These are phyloP conservation scores for Halophytophthora batemanensis DNA, from an alignment of 352 stramenopile genomes.

Conservation along the genomic window DNA sequence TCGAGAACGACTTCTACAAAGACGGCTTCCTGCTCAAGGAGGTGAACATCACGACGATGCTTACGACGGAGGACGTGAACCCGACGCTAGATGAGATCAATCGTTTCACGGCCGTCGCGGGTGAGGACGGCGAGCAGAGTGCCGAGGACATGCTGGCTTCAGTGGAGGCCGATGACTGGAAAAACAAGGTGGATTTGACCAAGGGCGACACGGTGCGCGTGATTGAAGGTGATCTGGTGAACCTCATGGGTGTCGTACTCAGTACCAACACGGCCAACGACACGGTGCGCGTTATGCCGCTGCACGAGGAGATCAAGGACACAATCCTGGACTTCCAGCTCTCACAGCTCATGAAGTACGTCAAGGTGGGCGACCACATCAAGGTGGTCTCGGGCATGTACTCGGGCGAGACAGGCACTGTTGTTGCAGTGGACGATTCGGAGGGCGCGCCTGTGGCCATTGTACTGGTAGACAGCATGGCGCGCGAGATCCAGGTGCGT, in stretches of 20 bases:
- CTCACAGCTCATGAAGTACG: conserved; percentile 89
- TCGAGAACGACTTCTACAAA: conserved; percentile 88
- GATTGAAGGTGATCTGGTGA: conserved; percentile 85
- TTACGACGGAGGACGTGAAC: conserved; percentile 83
- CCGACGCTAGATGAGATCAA: conserved; percentile 88
- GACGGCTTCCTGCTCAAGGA: conserved; percentile 88
- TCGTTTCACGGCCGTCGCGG: conserved; percentile 68
- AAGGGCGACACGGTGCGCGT: conserved; percentile 88
- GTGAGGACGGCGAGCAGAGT: conserved; percentile 64
- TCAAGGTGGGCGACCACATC: conserved; percentile 91
- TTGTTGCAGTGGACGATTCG: conserved; percentile 85
- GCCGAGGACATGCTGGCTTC: conserved; percentile 64
- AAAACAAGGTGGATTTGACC: conserved; percentile 87
- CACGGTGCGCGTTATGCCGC: conserved; percentile 85
- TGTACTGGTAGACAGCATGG: conserved; percentile 87
- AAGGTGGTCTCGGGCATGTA: conserved; percentile 90
- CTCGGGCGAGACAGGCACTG: conserved; percentile 86
- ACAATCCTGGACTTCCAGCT: conserved; percentile 89
- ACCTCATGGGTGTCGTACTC: conserved; percentile 88
- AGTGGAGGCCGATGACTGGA: conserved; percentile 83
- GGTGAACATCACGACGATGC: conserved; percentile 84
- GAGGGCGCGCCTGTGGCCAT: conserved; percentile 83
- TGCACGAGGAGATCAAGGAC: conserved; percentile 90
- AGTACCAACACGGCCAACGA: conserved; percentile 88
- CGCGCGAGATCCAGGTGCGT: conserved; percentile 89